Conservation (phyloP, 768 basidiomycete species). For the Boletus coccyginus region DNA sequence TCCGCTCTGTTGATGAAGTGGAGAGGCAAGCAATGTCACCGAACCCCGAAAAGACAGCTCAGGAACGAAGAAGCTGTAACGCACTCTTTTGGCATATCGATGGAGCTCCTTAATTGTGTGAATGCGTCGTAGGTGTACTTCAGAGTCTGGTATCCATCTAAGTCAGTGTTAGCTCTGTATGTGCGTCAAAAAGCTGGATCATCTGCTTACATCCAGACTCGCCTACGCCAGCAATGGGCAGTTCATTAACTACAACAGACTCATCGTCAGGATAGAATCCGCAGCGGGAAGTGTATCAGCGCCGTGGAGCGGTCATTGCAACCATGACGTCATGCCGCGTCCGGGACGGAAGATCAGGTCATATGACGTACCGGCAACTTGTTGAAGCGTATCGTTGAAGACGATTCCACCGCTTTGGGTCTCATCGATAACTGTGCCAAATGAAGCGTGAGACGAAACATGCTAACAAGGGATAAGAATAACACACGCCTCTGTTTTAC, state of each 20-base stretch:
- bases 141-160: constrained; percentile 55
- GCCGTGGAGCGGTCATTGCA: constrained; percentile 6
- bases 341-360: background rate
- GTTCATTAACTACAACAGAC: constrained; percentile 28
- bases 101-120: constrained; percentile 44
- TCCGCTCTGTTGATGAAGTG: constrained; percentile 19
- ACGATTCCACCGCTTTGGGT: constrained; percentile 57
- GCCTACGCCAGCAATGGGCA: constrained; percentile 57
- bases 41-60: background rate
- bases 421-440: constrained; percentile 46
- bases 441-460: background rate
- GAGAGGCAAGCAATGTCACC: constrained; percentile 1
- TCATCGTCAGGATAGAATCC: background rate
- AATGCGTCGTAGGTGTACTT: constrained; percentile 57
- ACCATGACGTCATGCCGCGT: constrained; percentile 11
- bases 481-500: constrained; percentile 39
- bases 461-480: background rate
- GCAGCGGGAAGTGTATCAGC: background rate
- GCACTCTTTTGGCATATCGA: constrained; percentile 60
- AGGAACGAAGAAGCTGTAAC: constrained; percentile 11
- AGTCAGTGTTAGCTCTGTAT: background rate
- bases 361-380: constrained; percentile 41
- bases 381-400: constrained; percentile 61
- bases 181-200: background rate
- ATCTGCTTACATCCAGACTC: constrained; percentile 58